These are phyloP conservation scores for Magnusiomyces tetraspermus DNA, from an alignment of 1,139 yeast genomes.

Conservation along the genomic window DNA sequence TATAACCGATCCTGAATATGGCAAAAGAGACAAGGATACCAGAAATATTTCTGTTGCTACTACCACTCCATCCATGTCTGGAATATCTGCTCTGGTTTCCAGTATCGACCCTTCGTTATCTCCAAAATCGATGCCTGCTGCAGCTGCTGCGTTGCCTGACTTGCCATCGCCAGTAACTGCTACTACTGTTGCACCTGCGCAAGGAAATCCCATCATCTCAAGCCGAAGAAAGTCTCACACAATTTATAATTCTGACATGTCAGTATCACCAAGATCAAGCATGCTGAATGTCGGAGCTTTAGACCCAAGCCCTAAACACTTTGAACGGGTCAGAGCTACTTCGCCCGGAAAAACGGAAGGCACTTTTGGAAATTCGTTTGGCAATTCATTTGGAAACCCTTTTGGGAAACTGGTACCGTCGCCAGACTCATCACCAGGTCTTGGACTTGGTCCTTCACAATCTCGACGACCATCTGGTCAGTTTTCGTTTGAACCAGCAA, in stretches of 20 bases:
- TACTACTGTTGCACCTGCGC: neutral
- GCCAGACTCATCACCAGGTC: neutral
- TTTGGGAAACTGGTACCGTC: neutral
- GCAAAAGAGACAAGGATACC: too few species aligned
- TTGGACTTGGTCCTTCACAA: neutral
- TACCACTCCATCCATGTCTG: too few species aligned
- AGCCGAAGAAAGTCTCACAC: neutral
- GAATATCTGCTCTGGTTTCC: neutral
- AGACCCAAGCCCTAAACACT: neutral
- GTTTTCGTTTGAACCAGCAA: neutral
- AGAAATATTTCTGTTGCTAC: neutral
- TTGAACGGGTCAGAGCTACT: too few species aligned
- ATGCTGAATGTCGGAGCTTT: neutral
- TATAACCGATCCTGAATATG: too few species aligned
- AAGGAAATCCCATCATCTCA: neutral
- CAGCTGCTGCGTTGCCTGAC: neutral
- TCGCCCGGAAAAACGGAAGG: too few species aligned
- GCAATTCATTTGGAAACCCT: neutral
- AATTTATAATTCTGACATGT: neutral
- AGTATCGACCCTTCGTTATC: neutral
- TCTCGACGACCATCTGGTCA: neutral
- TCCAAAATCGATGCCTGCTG: neutral
- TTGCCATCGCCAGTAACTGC: neutral
- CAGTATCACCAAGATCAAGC: neutral
- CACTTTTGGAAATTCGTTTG: too few species aligned